phyloP scores from a whole-genome alignment of 2,329 filamentous ascomycete species.

The Beauveria sp. region DNA sequence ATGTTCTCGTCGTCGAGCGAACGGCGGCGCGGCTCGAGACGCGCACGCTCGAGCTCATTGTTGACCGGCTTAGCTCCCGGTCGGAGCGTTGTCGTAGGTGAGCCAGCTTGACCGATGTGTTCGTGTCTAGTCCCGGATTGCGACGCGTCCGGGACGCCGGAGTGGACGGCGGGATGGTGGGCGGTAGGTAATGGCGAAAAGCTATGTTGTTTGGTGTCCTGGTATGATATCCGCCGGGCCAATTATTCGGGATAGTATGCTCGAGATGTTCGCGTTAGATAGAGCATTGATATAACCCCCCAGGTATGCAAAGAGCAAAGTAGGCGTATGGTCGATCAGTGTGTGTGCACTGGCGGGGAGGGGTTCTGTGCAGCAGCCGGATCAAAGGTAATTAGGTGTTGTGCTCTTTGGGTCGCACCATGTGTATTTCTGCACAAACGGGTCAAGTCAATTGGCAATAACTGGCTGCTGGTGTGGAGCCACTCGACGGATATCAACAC shows the following conservation, averaged over 20 bases:
- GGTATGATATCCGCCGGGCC: background rate
- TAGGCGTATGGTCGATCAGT: slow-evolving; percentile 7
- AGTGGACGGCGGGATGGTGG: background rate
- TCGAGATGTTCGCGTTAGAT: background rate
- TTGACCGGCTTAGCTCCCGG: slow-evolving; percentile 28
- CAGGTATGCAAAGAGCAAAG: background rate
- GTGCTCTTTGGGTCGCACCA: slow-evolving; percentile 1
- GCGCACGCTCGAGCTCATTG: slow-evolving; percentile 22
- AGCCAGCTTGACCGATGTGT: slow-evolving; percentile 24
- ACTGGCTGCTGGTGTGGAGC: background rate
- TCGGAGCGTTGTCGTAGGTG: slow-evolving; percentile 30
- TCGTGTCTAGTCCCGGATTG: slow-evolving; percentile 6
- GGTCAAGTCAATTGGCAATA: background rate
- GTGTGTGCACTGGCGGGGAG: slow-evolving; percentile 10
- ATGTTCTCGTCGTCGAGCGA: slow-evolving; percentile 18
- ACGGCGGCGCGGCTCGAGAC: slow-evolving; percentile 19
- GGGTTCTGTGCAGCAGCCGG: slow-evolving; percentile 3
- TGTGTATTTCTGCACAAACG: slow-evolving; percentile 1
- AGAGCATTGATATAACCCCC: slow-evolving; percentile 4
- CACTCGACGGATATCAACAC: slow-evolving; percentile 7
- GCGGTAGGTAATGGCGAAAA: background rate
- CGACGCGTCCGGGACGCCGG: slow-evolving; percentile 10
- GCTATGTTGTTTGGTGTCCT: background rate
- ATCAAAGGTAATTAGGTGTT: background rate
- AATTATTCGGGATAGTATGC: background rate